phyloP scores from a whole-genome alignment of 2,329 filamentous ascomycete species.

The Sporothrix pseudoabietina region DNA sequence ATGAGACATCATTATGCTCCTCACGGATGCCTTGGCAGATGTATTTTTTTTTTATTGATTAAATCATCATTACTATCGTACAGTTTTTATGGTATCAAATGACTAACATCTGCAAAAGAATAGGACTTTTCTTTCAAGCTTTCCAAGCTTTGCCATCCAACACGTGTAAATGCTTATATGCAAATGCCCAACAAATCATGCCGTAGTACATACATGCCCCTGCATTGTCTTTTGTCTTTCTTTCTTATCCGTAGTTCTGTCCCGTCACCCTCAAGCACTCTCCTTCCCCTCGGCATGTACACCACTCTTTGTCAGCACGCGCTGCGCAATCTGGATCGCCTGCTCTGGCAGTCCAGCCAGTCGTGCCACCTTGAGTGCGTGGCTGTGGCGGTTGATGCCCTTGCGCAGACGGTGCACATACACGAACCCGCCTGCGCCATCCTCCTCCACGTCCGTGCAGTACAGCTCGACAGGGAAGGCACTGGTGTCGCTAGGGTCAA shows the following conservation, averaged over 20 bases:
- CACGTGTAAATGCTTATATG: neutral
- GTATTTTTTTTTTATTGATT: slow-evolving; percentile 31
- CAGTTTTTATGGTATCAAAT: slow-evolving; percentile 22
- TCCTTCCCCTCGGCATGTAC: slow-evolving; percentile 4
- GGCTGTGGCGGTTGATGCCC: slow-evolving; percentile 83
- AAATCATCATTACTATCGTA: neutral
- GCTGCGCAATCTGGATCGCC: slow-evolving; percentile 68
- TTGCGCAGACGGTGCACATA: slow-evolving; percentile 81
- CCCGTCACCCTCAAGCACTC: neutral
- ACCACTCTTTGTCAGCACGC: slow-evolving; percentile 50
- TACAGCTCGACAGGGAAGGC: slow-evolving; percentile 65
- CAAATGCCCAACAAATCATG: neutral
- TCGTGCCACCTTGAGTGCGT: slow-evolving; percentile 91
- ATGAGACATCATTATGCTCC: slow-evolving; percentile 52
- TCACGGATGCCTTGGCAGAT: neutral
- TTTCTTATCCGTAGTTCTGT: slow-evolving; percentile 23
- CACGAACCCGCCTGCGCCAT: slow-evolving; percentile 69
- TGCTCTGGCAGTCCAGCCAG: slow-evolving; percentile 78
- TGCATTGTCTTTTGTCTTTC: neutral
- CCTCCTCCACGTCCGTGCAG: slow-evolving; percentile 87
- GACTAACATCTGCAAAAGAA: slow-evolving; percentile 17
- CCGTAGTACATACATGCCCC: neutral
- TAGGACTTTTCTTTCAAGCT: neutral
- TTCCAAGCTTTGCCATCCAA: neutral
- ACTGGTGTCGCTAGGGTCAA: slow-evolving; percentile 35